Evolutionary conservation across 2,329 filamentous ascomycete genomes (phyloP).

Genomic region (Diplodia mutila): DNA sequence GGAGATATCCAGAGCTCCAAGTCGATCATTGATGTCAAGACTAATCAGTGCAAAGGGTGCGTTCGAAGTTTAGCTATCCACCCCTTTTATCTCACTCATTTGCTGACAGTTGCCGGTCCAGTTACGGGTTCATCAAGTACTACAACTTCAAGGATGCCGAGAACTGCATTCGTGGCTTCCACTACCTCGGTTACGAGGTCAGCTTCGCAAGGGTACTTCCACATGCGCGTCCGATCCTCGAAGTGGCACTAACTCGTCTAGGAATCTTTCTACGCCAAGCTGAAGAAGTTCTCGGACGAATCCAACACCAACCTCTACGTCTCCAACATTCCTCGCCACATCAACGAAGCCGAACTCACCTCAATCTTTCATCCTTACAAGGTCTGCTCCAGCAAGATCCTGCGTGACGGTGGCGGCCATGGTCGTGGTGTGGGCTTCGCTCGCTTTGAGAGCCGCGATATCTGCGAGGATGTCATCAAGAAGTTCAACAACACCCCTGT

Average conservation of each 20-base stretch:
- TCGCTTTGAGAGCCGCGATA: constrained; percentile 84
- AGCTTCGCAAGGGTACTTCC: constrained; percentile 84
- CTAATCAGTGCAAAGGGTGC: constrained; percentile 93
- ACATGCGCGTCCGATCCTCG: neutral
- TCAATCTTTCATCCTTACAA: constrained; percentile 78
- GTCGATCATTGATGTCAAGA: constrained; percentile 94
- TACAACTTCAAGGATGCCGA: constrained; percentile 85
- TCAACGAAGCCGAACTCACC: constrained; percentile 85
- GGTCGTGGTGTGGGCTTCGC: constrained; percentile 97
- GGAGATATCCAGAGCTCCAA: constrained; percentile 96
- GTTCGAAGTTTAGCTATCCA: constrained; percentile 35
- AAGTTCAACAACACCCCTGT: constrained; percentile 75
- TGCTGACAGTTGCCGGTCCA: constrained; percentile 50
- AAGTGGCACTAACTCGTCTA: constrained; percentile 31
- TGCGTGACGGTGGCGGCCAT: constrained; percentile 87
- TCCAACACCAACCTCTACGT: constrained; percentile 95
- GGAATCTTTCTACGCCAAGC: constrained; percentile 96
- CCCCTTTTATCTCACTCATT: constrained; percentile 18
- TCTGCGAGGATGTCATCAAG: constrained; percentile 87
- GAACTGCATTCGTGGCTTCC: constrained; percentile 94
- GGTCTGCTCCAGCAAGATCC: constrained; percentile 92
- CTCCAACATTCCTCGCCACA: constrained; percentile 89
- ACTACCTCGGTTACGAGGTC: constrained; percentile 92
- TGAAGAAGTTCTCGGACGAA: constrained; percentile 93
- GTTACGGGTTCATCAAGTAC: constrained; percentile 98